Evolutionary conservation across 78 protist genomes (phyloP), one percentile per base, ranked within the genome.

Genomic region (Dictyostelium citrinum): DNA sequence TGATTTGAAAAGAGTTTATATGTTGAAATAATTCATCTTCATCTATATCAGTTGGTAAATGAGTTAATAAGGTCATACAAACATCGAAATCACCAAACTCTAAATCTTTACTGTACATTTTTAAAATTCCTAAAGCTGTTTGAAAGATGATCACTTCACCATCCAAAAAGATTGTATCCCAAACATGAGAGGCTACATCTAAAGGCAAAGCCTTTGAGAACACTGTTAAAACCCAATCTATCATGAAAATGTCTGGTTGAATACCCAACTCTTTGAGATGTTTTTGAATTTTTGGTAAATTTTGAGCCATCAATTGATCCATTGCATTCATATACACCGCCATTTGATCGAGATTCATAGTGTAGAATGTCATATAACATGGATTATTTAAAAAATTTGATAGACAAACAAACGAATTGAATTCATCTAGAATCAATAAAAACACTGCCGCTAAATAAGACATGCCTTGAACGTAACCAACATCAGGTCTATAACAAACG

Each of bases 401-500:
- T 33, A 98, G 83, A 74, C 95, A 84, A 12, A 86, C 90, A 29
- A 98, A 98, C 17, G 98, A 97, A 4, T 67, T 75, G 46, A 88
- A 80, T 49, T 74, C 91, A 27, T 96, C 98, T 22, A 98, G 20
- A 43, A 97, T 90, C 33, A 97, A 91, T 67, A 98, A 84, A 67
- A 97, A 92, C 81, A 98, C 86, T 1, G 98, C 97, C 5, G 97
- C 99, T n/a, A 98, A 49, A 79, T 96, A 98, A 14, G 98, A 97
- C 99, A 98, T 98, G 11, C 99, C 99, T 45, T 98, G 99, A 2
- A 97, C 98, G 83, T 98, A 95, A 5, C 86, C 92, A 14, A 85
- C 81, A 17, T 70, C 90, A 7, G 99, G 99, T 45, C 99, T 75
- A 74, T 90, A 96, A 49, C 95, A 90, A 45, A 91, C 97, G 20